These are phyloP conservation scores for Gossypium mustelinum DNA, from an alignment of 345 rosid species.

Conservation along the genomic window DNA sequence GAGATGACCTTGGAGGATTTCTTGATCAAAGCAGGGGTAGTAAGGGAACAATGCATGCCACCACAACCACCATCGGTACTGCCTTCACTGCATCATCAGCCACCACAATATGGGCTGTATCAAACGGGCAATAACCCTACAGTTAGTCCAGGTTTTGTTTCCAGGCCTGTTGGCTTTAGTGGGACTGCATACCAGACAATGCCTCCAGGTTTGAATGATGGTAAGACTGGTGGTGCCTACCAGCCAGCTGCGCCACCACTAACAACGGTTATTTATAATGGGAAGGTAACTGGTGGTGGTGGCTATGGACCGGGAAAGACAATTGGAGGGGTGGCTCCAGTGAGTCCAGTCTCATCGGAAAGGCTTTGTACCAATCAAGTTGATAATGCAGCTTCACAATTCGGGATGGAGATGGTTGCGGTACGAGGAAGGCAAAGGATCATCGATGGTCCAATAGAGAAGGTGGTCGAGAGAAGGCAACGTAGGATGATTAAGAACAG, in stretches of 20 bases:
- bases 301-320: constrained; percentile 30
- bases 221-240: constrained; percentile 38
- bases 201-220: constrained; percentile 12
- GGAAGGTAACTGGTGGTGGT: constrained; percentile 44
- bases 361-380: constrained; percentile 39
- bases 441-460: constrained; percentile 77
- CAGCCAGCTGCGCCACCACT: constrained; percentile 23
- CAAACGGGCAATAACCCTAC: constrained; percentile 30
- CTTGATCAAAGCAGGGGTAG: constrained; percentile 79
- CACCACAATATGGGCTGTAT: constrained; percentile 35
- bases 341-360: constrained; percentile 57
- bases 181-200: background rate
- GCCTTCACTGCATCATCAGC: constrained; percentile 36
- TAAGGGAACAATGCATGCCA: constrained; percentile 39
- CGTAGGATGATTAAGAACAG: constrained; percentile 94
- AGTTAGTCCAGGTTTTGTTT: constrained; percentile 22
- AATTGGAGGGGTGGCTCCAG: constrained; percentile 38
- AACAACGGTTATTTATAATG: constrained; percentile 36
- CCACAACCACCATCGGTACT: constrained; percentile 15
- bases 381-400: constrained; percentile 45
- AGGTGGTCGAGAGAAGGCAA: constrained; percentile 85
- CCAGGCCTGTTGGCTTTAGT: constrained; percentile 22
- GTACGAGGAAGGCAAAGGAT: constrained; percentile 60
- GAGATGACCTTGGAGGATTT: constrained; percentile 93
- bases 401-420: constrained; percentile 54